Conservation (phyloP, 305 asterid genomes). For the Fraxinus angustifolia region DNA sequence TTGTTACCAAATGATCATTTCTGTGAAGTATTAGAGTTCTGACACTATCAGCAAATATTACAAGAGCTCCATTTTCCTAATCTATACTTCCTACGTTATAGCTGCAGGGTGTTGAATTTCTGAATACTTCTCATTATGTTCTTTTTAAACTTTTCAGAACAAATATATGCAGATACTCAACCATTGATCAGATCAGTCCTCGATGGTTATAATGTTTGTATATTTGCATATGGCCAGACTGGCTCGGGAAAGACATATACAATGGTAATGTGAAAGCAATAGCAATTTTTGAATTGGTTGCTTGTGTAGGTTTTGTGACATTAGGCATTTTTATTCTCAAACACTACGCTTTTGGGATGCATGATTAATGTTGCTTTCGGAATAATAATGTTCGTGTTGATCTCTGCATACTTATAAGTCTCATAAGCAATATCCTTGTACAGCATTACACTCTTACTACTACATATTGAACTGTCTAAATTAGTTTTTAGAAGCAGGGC, state of each 20-base stretch:
- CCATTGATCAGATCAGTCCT: constrained; percentile 79
- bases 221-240: constrained; percentile 94
- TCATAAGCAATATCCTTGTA: not conserved
- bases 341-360: not conserved
- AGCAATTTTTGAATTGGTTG: not conserved
- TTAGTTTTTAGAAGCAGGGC: not conserved
- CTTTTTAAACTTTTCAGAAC: constrained; percentile 48
- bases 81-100: not conserved
- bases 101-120: constrained; percentile 6
- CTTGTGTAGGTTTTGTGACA: constrained; percentile 3
- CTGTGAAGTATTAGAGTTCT: not conserved
- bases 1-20: not conserved
- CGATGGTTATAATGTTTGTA: constrained; percentile 87
- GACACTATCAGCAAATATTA: not conserved
- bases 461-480: not conserved
- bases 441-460: not conserved
- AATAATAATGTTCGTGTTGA: not conserved
- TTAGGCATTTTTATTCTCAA: not conserved
- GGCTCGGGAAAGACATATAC: constrained; percentile 95
- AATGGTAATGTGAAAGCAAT: constrained; percentile 50
- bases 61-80: not conserved
- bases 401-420: not conserved
- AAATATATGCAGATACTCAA: constrained; percentile 74
- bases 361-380: not conserved
- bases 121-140: constrained; percentile 18